Evolutionary conservation across 1,284 basidiomycete genomes (phyloP), one percentile per base, ranked within the genome.

Genomic region (Ceratobasidium sp.): DNA sequence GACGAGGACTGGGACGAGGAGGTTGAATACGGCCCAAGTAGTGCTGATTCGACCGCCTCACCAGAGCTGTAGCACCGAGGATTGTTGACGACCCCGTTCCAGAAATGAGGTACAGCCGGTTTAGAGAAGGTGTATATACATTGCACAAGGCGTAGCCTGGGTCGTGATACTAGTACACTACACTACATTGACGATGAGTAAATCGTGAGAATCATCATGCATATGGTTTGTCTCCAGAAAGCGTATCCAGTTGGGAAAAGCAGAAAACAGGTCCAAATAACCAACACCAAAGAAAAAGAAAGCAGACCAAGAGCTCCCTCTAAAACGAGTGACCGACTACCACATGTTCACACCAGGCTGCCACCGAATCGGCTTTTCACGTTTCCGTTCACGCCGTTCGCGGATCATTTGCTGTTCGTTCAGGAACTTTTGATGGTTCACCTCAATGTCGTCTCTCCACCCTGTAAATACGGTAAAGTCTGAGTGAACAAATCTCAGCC

Each of bases 341-440:
- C 70, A 73, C 26, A 73, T 73, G 42, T 73, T 73, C 42, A 73
- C 70, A 40, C 70, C 70, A 20, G 70, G 70, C 57, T 73, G 70
- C 70, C 70, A 73, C 10, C 56, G 70, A 50, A 73, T 73, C 3
- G 70, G 70, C 44, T 73, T 73, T 44, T 62, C 57, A 2, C 70
- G 56, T 23, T 38, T 62, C 10, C 70, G 70, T 15, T 73, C 70
- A n/a, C 70, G 70, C 9, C 54, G 54, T 9, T 40, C 70, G 3
- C 44, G 42, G 26, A 56, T 40, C 40, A 17, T 44, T 12, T 38
- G 40, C 40, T 62, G 56, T 26, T 73, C 70, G 17, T 56, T 57
- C n/a, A 73, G 56, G 59, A 73, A 73, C 33, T 62, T 42, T 48
- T 73, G 42, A n/a, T 73, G 70, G 6, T 46, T 73, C 40, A 46